phyloP scores from a whole-genome alignment of 139 green algal species.

The Picocystis salinarum region DNA sequence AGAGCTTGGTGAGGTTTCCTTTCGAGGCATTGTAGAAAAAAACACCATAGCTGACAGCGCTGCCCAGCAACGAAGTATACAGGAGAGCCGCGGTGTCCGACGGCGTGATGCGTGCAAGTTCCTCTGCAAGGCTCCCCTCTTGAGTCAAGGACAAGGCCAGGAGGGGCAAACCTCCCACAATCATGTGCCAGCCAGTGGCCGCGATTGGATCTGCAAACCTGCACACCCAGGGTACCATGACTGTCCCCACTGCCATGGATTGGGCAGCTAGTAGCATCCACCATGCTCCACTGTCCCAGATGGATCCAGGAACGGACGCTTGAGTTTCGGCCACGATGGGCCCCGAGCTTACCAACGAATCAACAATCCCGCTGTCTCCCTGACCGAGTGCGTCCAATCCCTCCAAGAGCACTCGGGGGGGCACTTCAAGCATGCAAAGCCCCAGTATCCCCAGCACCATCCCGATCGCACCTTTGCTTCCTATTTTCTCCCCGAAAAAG shows the following conservation, averaged over 20 bases:
- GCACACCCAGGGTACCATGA: slow-evolving; percentile 82
- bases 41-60: slow-evolving; percentile 69
- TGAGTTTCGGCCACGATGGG: background rate
- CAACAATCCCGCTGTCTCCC: slow-evolving; percentile 6
- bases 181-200: slow-evolving; percentile 95
- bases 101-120: slow-evolving; percentile 10
- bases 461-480: slow-evolving; percentile 21
- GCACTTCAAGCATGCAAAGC: slow-evolving; percentile 72
- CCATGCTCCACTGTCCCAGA: slow-evolving; percentile 64
- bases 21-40: slow-evolving; percentile 44
- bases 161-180: slow-evolving; percentile 69
- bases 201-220: slow-evolving; percentile 71
- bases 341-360: background rate
- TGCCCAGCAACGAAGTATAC: slow-evolving; percentile 78
- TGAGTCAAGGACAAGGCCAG: slow-evolving; percentile 16
- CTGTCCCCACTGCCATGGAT: slow-evolving; percentile 85
- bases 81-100: slow-evolving; percentile 15
- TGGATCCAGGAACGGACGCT: background rate
- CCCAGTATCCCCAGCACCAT: slow-evolving; percentile 65
- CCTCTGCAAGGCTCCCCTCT: slow-evolving; percentile 11
- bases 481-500: slow-evolving; percentile 73
- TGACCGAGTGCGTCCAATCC: background rate
- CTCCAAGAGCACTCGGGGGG: slow-evolving; percentile 6
- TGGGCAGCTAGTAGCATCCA: slow-evolving; percentile 94
- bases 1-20: slow-evolving; percentile 17